Base-by-base conservation (phyloP, 352 stramenopile genomes). In the Phytophthora quininea region DNA sequence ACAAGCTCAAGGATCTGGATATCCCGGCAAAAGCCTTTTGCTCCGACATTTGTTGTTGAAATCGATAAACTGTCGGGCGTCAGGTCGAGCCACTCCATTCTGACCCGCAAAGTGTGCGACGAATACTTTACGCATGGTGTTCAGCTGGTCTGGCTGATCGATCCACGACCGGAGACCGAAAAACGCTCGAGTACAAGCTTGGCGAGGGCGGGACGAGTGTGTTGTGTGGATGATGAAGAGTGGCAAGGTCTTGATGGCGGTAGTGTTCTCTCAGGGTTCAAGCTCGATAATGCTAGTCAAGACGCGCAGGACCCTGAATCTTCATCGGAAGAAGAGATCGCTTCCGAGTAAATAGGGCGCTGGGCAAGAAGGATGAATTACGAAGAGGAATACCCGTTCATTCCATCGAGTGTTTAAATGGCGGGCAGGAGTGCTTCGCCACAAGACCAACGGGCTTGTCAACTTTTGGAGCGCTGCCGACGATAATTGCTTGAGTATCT, bases 241-340 rank as follows among this genome's bases (percentile, higher is more conserved):
- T 72, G 64, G 58, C 55, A 58, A 68, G 64, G 67, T 45, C 53
- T 68, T 12, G 47, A 72, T 6, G 64, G 58, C 29, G 58, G 46
- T 33, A 32, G 48, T 11, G 52, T 72, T 29, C 47, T 72, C 40
- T 45, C 58, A 8, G 52, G 52, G 7, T 72, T 72, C 33, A 24
- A 24, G 19, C 19, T 24, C 19, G 19, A 24, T 24, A 24, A 24
- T 24, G 19, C 19, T 24, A 24, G 19, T 24, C 19, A 24, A 24
- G 19, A 24, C 19, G 19, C 19, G 19, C 19, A 24, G 19, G 19
- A 24, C 19, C 19, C 19, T 24, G 19, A 24, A 24, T 24, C 19
- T 24, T 24, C 19, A 24, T 24, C 19, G 19, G 19, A 24, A 24
- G 19, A 24, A 24, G 19, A 24, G 19, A 24, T 24, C 19, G 19